phyloP scores from a whole-genome alignment of 176 grass and related monocot genomes.

The Carex parvula region DNA sequence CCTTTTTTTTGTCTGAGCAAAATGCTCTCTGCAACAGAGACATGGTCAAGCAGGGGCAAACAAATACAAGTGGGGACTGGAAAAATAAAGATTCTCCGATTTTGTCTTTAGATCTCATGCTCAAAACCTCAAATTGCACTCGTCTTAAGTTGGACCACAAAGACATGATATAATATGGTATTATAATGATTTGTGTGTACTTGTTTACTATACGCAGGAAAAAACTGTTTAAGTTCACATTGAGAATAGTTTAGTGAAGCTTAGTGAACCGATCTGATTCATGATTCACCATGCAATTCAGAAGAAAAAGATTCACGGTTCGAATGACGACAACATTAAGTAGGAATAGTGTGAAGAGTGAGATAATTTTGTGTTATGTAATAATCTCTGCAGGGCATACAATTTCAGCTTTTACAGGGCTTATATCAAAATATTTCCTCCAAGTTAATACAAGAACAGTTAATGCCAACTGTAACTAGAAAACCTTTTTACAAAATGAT shows the following conservation, averaged over 20 bases:
- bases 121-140: too few species aligned
- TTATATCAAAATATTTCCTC: not conserved
- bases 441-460: not conserved
- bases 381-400: not conserved
- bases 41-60: too few species aligned
- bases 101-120: too few species aligned
- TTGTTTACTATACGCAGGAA: not conserved
- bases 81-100: too few species aligned
- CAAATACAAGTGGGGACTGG: too few species aligned
- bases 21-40: too few species aligned
- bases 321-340: not conserved
- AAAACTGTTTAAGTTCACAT: not conserved
- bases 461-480: not conserved
- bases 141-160: too few species aligned
- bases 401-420: not conserved
- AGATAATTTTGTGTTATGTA: not conserved
- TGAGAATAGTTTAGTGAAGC: not conserved
- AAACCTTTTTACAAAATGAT: not conserved
- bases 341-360: not conserved
- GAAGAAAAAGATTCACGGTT: not conserved
- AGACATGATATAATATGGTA: not conserved
- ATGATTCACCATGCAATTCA: not conserved
- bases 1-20: too few species aligned
- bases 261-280: not conserved
- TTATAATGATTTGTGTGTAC: not conserved